phyloP scores from a whole-genome alignment of 1,139 yeast genomes.

The Yamadazyma mexicana region DNA sequence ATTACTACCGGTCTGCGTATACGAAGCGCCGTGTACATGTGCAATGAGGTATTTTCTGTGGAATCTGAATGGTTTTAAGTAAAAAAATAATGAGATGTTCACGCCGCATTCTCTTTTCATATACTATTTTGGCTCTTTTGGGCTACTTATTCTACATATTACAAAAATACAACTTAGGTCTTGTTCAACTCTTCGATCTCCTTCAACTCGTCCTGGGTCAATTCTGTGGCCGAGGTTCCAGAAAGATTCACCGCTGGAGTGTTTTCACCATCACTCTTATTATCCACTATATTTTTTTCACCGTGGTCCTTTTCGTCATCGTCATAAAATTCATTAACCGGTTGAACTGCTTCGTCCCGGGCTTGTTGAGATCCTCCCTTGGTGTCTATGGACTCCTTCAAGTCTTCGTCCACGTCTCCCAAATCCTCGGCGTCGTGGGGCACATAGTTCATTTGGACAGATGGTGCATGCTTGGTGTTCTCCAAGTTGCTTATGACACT shows the following conservation, averaged over 20 bases:
- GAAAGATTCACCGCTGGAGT: too few species aligned
- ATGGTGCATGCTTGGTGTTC: slow-evolving; percentile 90
- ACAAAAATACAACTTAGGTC: background rate
- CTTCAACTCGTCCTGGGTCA: slow-evolving; percentile 41
- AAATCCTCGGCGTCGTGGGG: slow-evolving; percentile 84
- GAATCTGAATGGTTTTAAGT: too few species aligned
- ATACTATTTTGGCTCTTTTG: too few species aligned
- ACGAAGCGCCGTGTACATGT: too few species aligned
- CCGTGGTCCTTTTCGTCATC: slow-evolving; percentile 56
- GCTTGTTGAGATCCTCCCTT: slow-evolving; percentile 89
- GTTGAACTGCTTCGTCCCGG: slow-evolving; percentile 69
- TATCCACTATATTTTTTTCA: slow-evolving; percentile 28
- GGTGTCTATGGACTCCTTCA: slow-evolving; percentile 73
- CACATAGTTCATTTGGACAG: slow-evolving; percentile 88
- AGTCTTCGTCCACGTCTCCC: slow-evolving; percentile 80
- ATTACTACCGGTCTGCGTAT: too few species aligned
- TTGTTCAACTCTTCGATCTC: slow-evolving; percentile 40
- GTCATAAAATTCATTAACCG: slow-evolving; percentile 68
- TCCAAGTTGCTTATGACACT: slow-evolving; percentile 79
- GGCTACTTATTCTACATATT: slow-evolving; percentile 1
- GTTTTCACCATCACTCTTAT: slow-evolving; percentile 3
- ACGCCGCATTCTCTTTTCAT: too few species aligned
- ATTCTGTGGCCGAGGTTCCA: slow-evolving; percentile 7
- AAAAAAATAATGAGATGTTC: too few species aligned
- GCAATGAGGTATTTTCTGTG: too few species aligned